A percentile compares a stretch with the other conserved stretches of the same genome.
Conservation (phyloP, 352 stramenopile species). For the Phytopythium boreale region DNA sequence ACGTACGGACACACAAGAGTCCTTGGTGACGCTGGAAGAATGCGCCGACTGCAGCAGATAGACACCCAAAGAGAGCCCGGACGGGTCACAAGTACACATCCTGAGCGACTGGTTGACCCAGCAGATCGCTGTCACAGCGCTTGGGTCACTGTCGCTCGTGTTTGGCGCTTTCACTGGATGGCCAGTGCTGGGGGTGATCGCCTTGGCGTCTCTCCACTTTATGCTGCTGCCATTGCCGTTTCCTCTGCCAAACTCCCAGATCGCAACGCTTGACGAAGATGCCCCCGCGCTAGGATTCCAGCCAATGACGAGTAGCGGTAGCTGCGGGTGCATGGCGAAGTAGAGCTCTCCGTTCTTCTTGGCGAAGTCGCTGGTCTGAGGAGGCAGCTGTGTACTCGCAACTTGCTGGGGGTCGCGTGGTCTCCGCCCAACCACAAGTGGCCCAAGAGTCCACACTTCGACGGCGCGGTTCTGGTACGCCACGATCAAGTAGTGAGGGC, state of each 20-base stretch:
- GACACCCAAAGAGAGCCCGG: background rate
- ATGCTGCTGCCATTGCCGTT: background rate
- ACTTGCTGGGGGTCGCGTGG: constrained; percentile 28
- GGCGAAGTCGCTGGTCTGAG: constrained; percentile 47
- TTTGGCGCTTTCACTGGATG: background rate
- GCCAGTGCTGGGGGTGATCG: background rate
- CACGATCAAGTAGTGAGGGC: constrained; percentile 29
- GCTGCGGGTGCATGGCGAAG: constrained; percentile 38
- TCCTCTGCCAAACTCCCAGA: background rate
- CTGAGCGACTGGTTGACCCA: constrained; percentile 4
- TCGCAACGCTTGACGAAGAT: background rate
- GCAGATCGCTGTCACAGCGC: background rate
- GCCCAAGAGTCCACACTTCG: constrained; percentile 43
- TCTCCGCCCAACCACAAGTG: constrained; percentile 3
- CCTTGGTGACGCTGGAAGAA: no score
- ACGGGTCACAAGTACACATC: background rate
- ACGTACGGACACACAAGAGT: constrained; percentile 14
- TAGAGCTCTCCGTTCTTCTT: constrained; percentile 43
- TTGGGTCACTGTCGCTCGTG: background rate
- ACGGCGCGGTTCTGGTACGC: constrained; percentile 56
- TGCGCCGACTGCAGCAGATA: background rate
- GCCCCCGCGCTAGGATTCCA: constrained; percentile 20
- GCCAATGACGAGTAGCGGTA: constrained; percentile 38
- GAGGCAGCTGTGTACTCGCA: constrained; percentile 30
- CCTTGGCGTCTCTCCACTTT: constrained; percentile 4